Base-by-base conservation (phyloP, 768 basidiomycete species). In the Tricholoma saponaceum region DNA sequence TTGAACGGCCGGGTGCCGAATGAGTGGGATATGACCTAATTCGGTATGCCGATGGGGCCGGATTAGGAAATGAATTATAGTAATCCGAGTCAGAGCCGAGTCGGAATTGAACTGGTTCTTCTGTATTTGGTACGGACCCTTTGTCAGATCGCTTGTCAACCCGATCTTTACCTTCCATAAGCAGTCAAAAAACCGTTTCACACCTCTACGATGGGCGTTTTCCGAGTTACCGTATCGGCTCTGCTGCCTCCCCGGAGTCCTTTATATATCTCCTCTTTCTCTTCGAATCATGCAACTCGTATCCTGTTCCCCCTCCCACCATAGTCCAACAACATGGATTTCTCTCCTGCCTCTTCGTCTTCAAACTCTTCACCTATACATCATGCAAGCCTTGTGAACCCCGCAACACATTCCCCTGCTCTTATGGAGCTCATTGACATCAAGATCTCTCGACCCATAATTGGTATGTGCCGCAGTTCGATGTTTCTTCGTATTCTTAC, bases 401-500 rank as follows among this genome's bases (percentile, higher is more conserved):
- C 86, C 16, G 68, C 83, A 0, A 66, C 73, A 0, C 89, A 90
- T 69, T 82, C 84, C 1, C 83, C 83, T 13, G 85, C 81, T 13
- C 79, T 90, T 51, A 76, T 90, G 54, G 78, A 89, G 68, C 83
- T 92, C 62, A 73, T 90, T 63, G 82, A 85, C 62, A 69, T 86
- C 64, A 84, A 86, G 72, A 71, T 90, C 58, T 76, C 83, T 52
- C 73, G 77, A 52, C 76, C 79, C 28, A 70, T 91, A 67, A 83
- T 88, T 54, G 87, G 89, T 90, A 62, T 46, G 86, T 80, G 3
- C 4, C n/a, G 14, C 44, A 25, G 30, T 54, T 23, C 26, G 26
- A 20, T n/a, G n/a, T n/a, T n/a, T n/a, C n/a, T 33, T 9, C 28
- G 20, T 8, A 13, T 57, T 30, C 18, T 62, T 59, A 46, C 60